A percentile compares a stretch with the other conserved stretches of the same genome.
phyloP scores from a whole-genome alignment of 2,329 filamentous ascomycete genomes.

The Sporothrix euskadiensis region DNA sequence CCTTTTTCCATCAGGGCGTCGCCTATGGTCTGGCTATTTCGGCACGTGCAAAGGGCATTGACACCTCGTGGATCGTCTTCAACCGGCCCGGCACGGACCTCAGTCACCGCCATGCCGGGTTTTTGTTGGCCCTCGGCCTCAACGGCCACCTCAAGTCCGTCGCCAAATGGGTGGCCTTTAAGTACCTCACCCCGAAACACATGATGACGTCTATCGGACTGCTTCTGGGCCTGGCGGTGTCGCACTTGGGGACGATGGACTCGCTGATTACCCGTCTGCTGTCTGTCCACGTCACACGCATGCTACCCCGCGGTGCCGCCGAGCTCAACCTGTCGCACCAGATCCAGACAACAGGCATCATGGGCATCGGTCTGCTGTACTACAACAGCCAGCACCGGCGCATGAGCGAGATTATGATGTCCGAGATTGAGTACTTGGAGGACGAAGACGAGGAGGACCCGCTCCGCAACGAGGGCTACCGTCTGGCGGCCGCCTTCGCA shows the following conservation, averaged over 20 bases:
- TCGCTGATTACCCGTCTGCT: slow-evolving; percentile 88
- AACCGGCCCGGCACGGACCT: slow-evolving; percentile 87
- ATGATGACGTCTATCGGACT: slow-evolving; percentile 98
- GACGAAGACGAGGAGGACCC: slow-evolving; percentile 78
- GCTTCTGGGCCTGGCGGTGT: slow-evolving; percentile 87
- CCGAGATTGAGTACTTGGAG: slow-evolving; percentile 89
- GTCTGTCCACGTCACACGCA: slow-evolving; percentile 92
- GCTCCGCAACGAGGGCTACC: slow-evolving; percentile 91
- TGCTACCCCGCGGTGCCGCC: slow-evolving; percentile 88
- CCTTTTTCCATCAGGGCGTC: slow-evolving; percentile 95
- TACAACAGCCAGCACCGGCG: slow-evolving; percentile 93
- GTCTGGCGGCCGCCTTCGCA: slow-evolving; percentile 88
- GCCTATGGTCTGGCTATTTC: slow-evolving; percentile 92
- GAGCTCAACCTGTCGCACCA: slow-evolving; percentile 91
- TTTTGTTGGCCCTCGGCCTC: slow-evolving; percentile 83
- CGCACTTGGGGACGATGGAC: slow-evolving; percentile 96
- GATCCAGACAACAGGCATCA: slow-evolving; percentile 92
- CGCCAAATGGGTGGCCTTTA: slow-evolving; percentile 98
- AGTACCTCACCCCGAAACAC: slow-evolving; percentile 98
- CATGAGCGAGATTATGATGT: slow-evolving; percentile 99
- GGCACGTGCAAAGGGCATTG: slow-evolving; percentile 84
- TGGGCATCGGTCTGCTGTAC: slow-evolving; percentile 94
- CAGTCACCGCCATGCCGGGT: slow-evolving; percentile 94
- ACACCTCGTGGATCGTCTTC: slow-evolving; percentile 98
- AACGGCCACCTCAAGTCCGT: slow-evolving; percentile 93